Conservation (phyloP, 208 protist genomes). For the Trypanosomatidae sp. region DNA sequence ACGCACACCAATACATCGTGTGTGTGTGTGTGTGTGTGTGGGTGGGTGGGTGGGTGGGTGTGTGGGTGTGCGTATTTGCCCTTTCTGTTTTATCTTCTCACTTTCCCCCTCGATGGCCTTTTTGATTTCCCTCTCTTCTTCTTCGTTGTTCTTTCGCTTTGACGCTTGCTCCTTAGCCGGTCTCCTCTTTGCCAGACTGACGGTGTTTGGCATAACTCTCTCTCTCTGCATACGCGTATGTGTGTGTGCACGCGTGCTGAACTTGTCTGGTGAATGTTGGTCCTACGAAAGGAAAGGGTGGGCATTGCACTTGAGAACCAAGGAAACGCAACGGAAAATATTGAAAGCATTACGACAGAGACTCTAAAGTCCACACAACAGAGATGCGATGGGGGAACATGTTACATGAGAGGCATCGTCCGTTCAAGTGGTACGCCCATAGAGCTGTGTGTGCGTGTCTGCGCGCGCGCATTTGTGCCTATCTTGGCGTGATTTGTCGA, state of each 20-base stretch:
- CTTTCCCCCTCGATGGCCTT: not conserved
- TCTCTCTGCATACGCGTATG: not conserved
- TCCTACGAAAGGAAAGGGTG: not conserved
- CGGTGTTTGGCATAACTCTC: not conserved
- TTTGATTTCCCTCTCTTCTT: constrained; percentile 1
- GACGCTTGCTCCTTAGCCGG: not conserved
- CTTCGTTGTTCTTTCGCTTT: not conserved
- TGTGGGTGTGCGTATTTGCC: constrained; percentile 1
- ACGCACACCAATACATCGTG: not conserved
- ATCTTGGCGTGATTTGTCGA: constrained; percentile 1
- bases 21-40: not conserved
- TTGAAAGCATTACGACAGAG: not conserved
- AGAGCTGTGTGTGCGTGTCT: not conserved
- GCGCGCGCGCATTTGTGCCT: not conserved
- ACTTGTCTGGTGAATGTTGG: not conserved
- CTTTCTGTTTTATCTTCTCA: not conserved
- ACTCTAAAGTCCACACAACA: not conserved
- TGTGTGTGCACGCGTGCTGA: not conserved
- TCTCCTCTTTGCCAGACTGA: not conserved
- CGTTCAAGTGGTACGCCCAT: not conserved
- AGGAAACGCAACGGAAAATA: not conserved
- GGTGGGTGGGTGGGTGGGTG: not conserved
- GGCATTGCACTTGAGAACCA: not conserved
- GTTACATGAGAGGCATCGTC: not conserved
- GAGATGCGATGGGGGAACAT: not conserved